Percentiles rank a stretch among this genome's conserved stretches.
phyloP scores from a whole-genome alignment of 1,284 basidiomycete species.

The Ceratobasidium sp. region DNA sequence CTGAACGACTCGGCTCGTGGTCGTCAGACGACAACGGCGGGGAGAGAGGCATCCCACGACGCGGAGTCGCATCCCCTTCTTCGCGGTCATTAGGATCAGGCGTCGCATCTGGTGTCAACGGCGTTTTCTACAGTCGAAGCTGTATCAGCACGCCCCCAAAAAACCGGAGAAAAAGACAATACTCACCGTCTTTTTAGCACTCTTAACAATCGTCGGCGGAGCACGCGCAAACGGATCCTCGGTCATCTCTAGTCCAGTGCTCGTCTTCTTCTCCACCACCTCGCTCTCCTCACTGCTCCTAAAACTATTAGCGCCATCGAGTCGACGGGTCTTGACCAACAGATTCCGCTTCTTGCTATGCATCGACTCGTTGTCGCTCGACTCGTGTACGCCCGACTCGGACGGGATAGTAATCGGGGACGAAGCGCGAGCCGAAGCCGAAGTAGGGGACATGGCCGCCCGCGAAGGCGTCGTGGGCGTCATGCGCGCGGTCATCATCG shows the following conservation, averaged over 20 bases:
- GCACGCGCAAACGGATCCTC: slow-evolving; percentile 41
- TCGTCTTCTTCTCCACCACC: neutral
- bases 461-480: slow-evolving; percentile 20
- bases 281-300: slow-evolving; percentile 21
- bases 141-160: neutral
- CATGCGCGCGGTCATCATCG: slow-evolving; percentile 37
- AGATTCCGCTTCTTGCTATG: slow-evolving; percentile 33
- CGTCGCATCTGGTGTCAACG: slow-evolving; percentile 22
- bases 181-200: slow-evolving; percentile 12
- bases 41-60: slow-evolving; percentile 28
- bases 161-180: neutral
- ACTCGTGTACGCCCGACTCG: slow-evolving; percentile 14
- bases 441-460: slow-evolving; percentile 1
- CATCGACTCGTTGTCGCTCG: slow-evolving; percentile 29
- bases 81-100: slow-evolving; percentile 19
- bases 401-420: slow-evolving; percentile 14
- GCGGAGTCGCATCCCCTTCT: slow-evolving; percentile 15
- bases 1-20: neutral
- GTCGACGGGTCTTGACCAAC: slow-evolving; percentile 37
- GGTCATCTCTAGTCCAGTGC: slow-evolving; percentile 12
- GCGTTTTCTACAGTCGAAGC: slow-evolving; percentile 1
- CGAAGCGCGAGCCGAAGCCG: neutral
- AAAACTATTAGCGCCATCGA: slow-evolving; percentile 29
- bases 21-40: slow-evolving; percentile 33
- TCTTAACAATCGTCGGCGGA: slow-evolving; percentile 39